Percentiles rank a stretch among this genome's conserved stretches.
Conservation (phyloP, 2,329 filamentous ascomycete species). For the Talaromyces marneffei region DNA sequence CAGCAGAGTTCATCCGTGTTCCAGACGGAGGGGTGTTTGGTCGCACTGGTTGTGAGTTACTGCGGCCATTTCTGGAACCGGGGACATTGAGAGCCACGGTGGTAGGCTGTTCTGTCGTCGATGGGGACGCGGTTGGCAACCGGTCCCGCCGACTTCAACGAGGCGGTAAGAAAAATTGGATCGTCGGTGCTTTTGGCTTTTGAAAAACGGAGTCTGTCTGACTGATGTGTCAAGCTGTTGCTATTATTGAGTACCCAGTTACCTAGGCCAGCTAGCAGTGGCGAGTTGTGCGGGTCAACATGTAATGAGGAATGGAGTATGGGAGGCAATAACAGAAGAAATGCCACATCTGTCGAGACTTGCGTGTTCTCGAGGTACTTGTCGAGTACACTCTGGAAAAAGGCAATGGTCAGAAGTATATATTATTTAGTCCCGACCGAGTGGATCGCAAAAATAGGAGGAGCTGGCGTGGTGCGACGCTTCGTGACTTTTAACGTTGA, state of each 20-base stretch:
- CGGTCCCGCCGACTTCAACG: conserved; percentile 30
- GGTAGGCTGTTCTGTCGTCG: conserved; percentile 24
- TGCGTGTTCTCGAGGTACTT: background rate
- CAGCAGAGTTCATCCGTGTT: conserved; percentile 27
- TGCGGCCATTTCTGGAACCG: conserved; percentile 45
- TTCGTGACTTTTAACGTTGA: conserved; percentile 1
- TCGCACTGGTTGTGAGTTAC: conserved; percentile 45
- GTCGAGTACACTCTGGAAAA: background rate
- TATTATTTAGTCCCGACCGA: conserved; percentile 24
- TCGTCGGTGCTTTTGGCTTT: background rate
- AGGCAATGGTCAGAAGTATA: background rate
- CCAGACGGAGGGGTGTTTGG: conserved; percentile 41
- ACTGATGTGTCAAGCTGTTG: conserved; percentile 1
- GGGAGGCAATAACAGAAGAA: background rate
- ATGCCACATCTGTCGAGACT: background rate
- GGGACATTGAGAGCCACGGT: conserved; percentile 29
- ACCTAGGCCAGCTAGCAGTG: background rate
- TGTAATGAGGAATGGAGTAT: background rate
- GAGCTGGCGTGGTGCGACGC: conserved; percentile 3
- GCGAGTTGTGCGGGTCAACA: background rate
- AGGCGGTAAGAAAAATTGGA: conserved; percentile 4
- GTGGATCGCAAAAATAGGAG: conserved; percentile 31
- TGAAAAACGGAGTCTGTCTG: conserved; percentile 1
- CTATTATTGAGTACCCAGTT: background rate
- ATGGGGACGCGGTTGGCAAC: conserved; percentile 26